A percentile compares a stretch with the other conserved stretches of the same genome.
phyloP scores from a whole-genome alignment of 2,329 filamentous ascomycete genomes.

The Falciphora oryzae region DNA sequence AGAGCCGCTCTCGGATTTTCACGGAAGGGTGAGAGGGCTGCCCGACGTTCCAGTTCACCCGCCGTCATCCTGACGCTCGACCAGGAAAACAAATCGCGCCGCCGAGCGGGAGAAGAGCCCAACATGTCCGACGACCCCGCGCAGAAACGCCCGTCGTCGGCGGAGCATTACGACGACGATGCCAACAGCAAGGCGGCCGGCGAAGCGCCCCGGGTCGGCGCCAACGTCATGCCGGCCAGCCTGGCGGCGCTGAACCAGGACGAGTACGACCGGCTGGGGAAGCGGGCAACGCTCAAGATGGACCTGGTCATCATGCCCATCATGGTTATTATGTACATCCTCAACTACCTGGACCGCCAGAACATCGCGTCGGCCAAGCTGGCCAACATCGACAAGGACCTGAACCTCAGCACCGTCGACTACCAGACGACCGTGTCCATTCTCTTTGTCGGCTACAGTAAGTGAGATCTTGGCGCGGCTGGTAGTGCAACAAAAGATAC shows the following conservation, averaged over 20 bases:
- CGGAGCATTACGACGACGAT: slow-evolving; percentile 5
- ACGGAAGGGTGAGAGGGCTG: too few species aligned
- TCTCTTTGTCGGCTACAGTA: slow-evolving; percentile 30
- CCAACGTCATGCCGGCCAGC: slow-evolving; percentile 9
- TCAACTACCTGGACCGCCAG: slow-evolving; percentile 24
- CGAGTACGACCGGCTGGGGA: slow-evolving; percentile 9
- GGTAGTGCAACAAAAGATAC: too few species aligned
- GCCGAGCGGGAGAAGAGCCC: too few species aligned
- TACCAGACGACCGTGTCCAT: slow-evolving; percentile 35
- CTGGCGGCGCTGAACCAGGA: slow-evolving; percentile 11
- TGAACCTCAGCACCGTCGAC: slow-evolving; percentile 24
- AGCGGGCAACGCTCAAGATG: slow-evolving; percentile 22
- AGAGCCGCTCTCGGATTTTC: too few species aligned
- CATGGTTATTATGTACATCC: slow-evolving; percentile 22
- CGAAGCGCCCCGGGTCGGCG: slow-evolving; percentile 6
- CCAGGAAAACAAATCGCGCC: too few species aligned
- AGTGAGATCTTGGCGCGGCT: too few species aligned
- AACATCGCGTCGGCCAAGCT: slow-evolving; percentile 29
- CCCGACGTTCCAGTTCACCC: too few species aligned
- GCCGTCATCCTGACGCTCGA: too few species aligned
- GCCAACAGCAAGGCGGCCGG: not conserved
- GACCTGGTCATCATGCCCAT: slow-evolving; percentile 21
- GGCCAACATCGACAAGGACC: slow-evolving; percentile 25
- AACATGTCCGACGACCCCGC: too few species aligned
- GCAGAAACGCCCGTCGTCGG: not conserved